Base-by-base conservation (phyloP, 345 rosid species). In the Citrus unshiu region DNA sequence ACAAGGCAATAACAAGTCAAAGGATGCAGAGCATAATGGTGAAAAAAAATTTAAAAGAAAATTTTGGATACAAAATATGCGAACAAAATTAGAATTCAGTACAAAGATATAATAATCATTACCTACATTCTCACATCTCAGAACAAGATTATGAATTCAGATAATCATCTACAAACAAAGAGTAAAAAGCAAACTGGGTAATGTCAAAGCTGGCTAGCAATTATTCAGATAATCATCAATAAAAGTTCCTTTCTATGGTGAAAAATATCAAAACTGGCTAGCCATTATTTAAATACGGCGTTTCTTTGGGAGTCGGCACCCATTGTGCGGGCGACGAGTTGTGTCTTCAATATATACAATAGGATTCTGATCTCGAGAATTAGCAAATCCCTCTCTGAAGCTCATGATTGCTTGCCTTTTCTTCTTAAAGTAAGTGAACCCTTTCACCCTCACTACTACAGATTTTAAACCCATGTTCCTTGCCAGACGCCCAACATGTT, bases 321-420 rank as follows among this genome's bases (percentile, higher is more conserved):
- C 99, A 77, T 96, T 96, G 81, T 96, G 98, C 9, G 98, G 87
- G 16, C 76, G 86, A 32, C 92, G 89, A 79, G 98, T 96, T 4
- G 92, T 87, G 80, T 96, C 98, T 62, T 96, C 98, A 68, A 96
- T 88, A 83, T 85, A 89, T 12, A 88, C 90, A 46, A 94, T 86
- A 34, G 95, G 97, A 76, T 84, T 89, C 72, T 30, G 76, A 75
- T 85, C 91, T 18, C 83, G 84, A 22, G 95, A 85, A 19, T 76
- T 82, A 19, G 86, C 74, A 60, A 86, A 93, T 24, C 98, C 98
- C 58, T 92, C 94, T 77, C 86, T 85, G 75, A 91, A 93, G 81
- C 98, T 92, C 80, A 87, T 65, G 65, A 96, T 89, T 0, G 98
- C 95, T 79, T 91, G 94, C 78, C 81, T 89, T 81, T 96, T 96